Conservation (phyloP, 2,329 filamentous ascomycete species). For the Aspergillus candidus region DNA sequence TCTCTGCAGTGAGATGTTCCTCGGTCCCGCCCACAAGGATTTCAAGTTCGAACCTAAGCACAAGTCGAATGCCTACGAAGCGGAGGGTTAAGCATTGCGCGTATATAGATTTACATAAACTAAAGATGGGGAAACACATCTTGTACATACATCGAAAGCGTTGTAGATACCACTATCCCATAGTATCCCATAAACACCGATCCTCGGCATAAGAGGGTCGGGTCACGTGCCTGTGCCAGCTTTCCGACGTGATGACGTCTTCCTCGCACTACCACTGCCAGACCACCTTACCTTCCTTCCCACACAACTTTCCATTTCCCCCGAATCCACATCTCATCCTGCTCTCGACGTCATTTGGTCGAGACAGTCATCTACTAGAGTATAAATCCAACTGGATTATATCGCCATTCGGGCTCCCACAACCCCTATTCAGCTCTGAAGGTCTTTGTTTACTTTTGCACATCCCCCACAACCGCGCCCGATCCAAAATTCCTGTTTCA, state of each 20-base stretch:
- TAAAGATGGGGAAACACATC: not conserved
- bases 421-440: not conserved
- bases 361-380: not conserved
- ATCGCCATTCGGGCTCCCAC: too few species aligned
- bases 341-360: not conserved
- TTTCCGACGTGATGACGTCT: slow-evolving; percentile 29
- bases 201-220: not conserved
- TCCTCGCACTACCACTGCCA: slow-evolving; percentile 32
- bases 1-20: slow-evolving; percentile 79
- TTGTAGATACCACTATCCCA: not conserved
- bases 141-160: not conserved
- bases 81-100: slow-evolving; percentile 48
- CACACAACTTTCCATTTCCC: not conserved
- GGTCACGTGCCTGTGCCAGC: slow-evolving; percentile 13
- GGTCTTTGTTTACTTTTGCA: slow-evolving; percentile 14
- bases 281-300: slow-evolving; percentile 61
- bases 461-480: slow-evolving; percentile 5
- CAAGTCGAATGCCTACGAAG: slow-evolving; percentile 78
- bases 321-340: not conserved
- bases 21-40: slow-evolving; percentile 80
- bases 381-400: not conserved
- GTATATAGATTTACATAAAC: not conserved
- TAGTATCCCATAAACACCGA: too few species aligned
- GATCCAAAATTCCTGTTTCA: not conserved
- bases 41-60: slow-evolving; percentile 98